A percentile compares a stretch with the other conserved stretches of the same genome.
These are phyloP conservation scores for Saccharomyces cerevisiae DNA, from an alignment of 805 yeast species.

Conservation along the genomic window DNA sequence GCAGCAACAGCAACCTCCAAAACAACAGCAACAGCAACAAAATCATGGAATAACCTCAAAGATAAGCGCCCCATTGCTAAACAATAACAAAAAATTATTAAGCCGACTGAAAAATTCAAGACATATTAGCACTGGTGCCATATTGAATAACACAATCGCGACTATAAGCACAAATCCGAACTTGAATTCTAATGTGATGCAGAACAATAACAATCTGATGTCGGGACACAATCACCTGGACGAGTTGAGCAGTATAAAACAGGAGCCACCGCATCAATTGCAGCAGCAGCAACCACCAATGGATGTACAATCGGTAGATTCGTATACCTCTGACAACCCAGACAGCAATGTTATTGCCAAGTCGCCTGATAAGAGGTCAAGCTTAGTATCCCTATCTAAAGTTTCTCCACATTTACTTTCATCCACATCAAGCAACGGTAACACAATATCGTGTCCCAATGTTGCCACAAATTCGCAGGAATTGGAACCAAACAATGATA, in stretches of 20 bases:
- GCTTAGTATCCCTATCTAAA: slow-evolving; percentile 15
- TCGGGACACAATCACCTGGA: slow-evolving; percentile 5
- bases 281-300: slow-evolving; percentile 4
- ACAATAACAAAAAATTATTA: slow-evolving; percentile 19
- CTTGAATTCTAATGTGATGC: slow-evolving; percentile 9
- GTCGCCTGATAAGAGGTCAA: slow-evolving; percentile 24
- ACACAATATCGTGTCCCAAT: background rate
- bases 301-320: slow-evolving; percentile 22
- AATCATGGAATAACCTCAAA: slow-evolving; percentile 25
- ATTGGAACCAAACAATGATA: slow-evolving; percentile 5
- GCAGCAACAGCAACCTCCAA: slow-evolving; percentile 7
- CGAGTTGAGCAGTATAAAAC: slow-evolving; percentile 14
- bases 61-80: slow-evolving; percentile 29
- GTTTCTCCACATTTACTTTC: slow-evolving; percentile 1
- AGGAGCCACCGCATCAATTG: slow-evolving; percentile 1
- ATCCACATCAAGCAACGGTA: background rate
- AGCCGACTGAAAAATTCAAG: slow-evolving; percentile 26
- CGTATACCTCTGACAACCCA: slow-evolving; percentile 12
- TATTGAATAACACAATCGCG: slow-evolving; percentile 10
- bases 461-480: slow-evolving; percentile 2
- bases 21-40: slow-evolving; percentile 5
- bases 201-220: slow-evolving; percentile 1
- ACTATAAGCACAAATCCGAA: slow-evolving; percentile 2
- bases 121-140: slow-evolving; percentile 28
- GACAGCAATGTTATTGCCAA: slow-evolving; percentile 1